Conservation (phyloP, 768 basidiomycete genomes). For the Russula compacta region DNA sequence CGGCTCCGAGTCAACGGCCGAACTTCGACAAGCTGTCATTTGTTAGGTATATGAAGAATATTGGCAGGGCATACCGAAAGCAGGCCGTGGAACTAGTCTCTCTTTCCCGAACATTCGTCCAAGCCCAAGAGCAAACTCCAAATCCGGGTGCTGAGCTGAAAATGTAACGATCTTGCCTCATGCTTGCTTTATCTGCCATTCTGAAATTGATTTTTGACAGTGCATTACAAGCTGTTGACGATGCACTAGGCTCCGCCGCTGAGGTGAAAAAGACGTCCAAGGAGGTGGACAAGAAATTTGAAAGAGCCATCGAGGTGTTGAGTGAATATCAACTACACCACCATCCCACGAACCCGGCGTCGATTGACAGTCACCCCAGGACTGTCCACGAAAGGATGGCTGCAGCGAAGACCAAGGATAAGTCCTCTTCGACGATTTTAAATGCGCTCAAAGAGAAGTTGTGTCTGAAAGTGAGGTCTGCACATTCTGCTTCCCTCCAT, state of each 20-base stretch:
- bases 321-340: background rate
- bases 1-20: background rate
- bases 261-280: background rate
- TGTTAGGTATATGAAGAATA: slow-evolving; percentile 1
- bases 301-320: background rate
- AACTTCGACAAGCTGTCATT: slow-evolving; percentile 4
- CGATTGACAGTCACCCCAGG: background rate
- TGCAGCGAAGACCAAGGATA: background rate
- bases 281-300: background rate
- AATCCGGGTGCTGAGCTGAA: background rate
- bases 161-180: background rate
- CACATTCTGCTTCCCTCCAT: background rate
- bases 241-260: background rate
- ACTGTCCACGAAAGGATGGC: background rate
- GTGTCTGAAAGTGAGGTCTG: background rate
- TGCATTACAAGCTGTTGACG: background rate
- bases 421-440: background rate
- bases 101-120: slow-evolving; percentile 4
- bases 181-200: background rate
- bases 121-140: background rate
- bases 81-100: slow-evolving; percentile 1
- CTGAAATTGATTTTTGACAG: background rate
- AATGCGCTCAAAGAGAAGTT: background rate
- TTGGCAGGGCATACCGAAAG: slow-evolving; percentile 4
- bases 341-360: background rate